Base-by-base conservation (phyloP, 345 rosid genomes). In the Streptanthus diversifolius region DNA sequence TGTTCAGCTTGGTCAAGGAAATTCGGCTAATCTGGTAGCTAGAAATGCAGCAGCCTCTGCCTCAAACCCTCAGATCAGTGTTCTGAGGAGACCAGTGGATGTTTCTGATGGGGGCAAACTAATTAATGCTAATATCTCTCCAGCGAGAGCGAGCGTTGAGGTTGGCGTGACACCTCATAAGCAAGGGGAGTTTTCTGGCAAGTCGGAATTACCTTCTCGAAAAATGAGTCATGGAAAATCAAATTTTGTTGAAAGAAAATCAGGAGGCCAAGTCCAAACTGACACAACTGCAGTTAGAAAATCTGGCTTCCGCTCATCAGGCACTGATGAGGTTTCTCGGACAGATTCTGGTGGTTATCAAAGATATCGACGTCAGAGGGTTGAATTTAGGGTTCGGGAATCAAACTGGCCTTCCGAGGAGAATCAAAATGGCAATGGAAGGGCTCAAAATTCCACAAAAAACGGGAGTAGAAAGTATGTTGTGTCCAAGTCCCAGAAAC, bases 321-420 rank as follows among this genome's bases (percentile, higher is more conserved):
- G 80, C 57, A 72, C 58, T 75, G 43, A 86, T 75, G 93, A 90
- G 65, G 75, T 62, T 75, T 81, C 87, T 80, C 81, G 54, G 47
- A 59, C 69, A n/a, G 92, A 92, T 68, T 62, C 87, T 78, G 49
- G 76, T 79, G 87, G 90, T 51, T 79, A 80, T 79, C 86, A 89
- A 79, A 86, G 86, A 69, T 79, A 78, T 59, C 89, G 81, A 8
- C 91, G 80, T 2, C 85, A 81, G 68, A 83, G 81, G 68, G 82
- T 90, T 35, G 97, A 91, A 76, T 90, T 92, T 79, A 85, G 97
- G 65, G 84, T 86, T 68, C 82, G 92, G 70, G 99, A 87, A 71
- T 67, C 86, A 21, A 71, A 81, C 72, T 78, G 77, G 41, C 65
- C 76, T 63, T 37, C 49, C 9, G 88, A 83, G 77, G 91, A 84